A percentile compares a stretch with the other conserved stretches of the same genome.
phyloP scores from a whole-genome alignment of 2,329 filamentous ascomycete genomes.

The Ophiostoma sp. region DNA sequence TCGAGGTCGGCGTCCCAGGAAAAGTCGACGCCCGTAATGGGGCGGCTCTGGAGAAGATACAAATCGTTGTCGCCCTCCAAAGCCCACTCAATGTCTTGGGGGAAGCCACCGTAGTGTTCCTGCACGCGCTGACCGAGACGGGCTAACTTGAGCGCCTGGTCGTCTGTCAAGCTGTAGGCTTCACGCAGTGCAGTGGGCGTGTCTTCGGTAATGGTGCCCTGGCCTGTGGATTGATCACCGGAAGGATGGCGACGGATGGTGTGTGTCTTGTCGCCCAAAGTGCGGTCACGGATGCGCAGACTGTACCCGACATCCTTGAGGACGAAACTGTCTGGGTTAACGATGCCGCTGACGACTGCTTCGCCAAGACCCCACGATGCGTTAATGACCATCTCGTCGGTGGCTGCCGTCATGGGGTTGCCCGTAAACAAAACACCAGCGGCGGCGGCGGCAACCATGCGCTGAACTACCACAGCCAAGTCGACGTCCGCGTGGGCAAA shows the following conservation, averaged over 20 bases:
- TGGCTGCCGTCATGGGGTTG: neutral
- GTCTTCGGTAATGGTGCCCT: neutral
- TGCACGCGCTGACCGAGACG: neutral
- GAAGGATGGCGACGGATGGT: neutral
- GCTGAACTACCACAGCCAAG: neutral
- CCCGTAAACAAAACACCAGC: neutral
- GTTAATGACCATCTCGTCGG: neutral
- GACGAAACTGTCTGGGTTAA: neutral
- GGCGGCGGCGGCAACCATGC: neutral
- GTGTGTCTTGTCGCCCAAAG: neutral
- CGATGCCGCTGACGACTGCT: neutral
- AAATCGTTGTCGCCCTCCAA: neutral
- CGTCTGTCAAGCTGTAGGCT: neutral
- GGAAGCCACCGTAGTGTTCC: neutral
- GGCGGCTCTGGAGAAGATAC: neutral
- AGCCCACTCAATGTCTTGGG: neutral
- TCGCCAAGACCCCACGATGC: neutral
- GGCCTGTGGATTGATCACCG: neutral
- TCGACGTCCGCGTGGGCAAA: neutral
- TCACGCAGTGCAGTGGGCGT: neutral
- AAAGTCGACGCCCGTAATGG: neutral
- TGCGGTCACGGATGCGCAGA: neutral
- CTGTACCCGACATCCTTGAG: neutral
- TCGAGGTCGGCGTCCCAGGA: constrained; percentile 4
- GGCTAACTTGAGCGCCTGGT: neutral